These are phyloP conservation scores for Allium sativum DNA, from an alignment of 106 monocot species.

Conservation along the genomic window DNA sequence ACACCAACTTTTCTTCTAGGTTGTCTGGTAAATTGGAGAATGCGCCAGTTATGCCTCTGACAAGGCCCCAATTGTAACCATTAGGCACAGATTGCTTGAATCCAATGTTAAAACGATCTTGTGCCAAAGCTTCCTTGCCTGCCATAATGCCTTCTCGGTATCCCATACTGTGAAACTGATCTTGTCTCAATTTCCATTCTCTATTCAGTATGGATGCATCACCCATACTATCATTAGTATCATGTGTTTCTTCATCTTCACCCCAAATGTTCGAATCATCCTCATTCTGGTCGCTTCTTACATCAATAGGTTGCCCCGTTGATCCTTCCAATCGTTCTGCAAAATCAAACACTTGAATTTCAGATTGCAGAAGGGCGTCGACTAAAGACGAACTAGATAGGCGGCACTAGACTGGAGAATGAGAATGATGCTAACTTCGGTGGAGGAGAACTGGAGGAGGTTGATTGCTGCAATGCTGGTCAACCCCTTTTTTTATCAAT, in stretches of 20 bases:
- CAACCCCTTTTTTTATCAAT: too few relatives aligned
- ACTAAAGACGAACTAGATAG: too few relatives aligned
- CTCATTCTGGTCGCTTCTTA: too few relatives aligned
- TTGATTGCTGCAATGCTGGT: too few relatives aligned
- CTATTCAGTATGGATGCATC: slow-evolving; percentile 23
- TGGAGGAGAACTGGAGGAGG: too few relatives aligned
- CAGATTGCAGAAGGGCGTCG: too few relatives aligned
- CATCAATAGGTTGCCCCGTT: too few relatives aligned
- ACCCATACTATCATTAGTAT: slow-evolving; percentile 1
- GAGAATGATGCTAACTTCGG: too few relatives aligned
- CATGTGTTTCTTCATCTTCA: slow-evolving; percentile 5
- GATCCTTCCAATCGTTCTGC: too few relatives aligned
- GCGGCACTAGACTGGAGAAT: too few relatives aligned
- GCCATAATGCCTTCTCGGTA: slow-evolving; percentile 71
- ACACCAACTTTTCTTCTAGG: slow-evolving; percentile 40
- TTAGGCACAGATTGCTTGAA: slow-evolving; percentile 51
- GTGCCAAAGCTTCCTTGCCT: slow-evolving; percentile 73
- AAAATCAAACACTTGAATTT: too few relatives aligned
- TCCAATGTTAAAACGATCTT: slow-evolving; percentile 78
- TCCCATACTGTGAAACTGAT: slow-evolving; percentile 63
- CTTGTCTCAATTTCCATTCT: slow-evolving; percentile 43
- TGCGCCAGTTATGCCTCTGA: slow-evolving; percentile 66
- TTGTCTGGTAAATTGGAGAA: slow-evolving; percentile 37
- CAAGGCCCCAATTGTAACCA: slow-evolving; percentile 62
- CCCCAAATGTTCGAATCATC: too few relatives aligned